A percentile compares a stretch with the other conserved stretches of the same genome.
Conservation (phyloP, 257 asterid species). For the Solanum arcanum region DNA sequence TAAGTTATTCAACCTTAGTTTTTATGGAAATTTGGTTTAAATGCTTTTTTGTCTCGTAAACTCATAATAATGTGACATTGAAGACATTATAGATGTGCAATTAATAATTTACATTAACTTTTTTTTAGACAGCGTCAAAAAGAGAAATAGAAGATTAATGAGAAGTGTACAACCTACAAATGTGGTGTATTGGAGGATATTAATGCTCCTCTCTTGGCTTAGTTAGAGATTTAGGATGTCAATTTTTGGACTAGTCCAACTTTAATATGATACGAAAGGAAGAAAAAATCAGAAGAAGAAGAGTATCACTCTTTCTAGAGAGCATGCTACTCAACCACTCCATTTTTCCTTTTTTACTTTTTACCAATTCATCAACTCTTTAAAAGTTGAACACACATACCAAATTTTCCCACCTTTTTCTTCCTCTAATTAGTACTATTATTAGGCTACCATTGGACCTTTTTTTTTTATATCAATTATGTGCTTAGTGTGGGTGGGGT, state of each 20-base stretch:
- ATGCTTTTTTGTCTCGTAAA: neutral
- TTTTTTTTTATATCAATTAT: neutral
- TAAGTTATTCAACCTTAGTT: neutral
- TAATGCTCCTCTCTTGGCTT: neutral
- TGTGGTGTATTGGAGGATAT: neutral
- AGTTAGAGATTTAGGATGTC: no score
- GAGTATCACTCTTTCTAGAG: neutral
- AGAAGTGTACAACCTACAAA: neutral
- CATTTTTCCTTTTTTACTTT: neutral
- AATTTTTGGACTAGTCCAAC: no score
- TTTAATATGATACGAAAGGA: no score
- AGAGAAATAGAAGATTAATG: neutral
- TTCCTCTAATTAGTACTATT: neutral
- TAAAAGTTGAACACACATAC: neutral
- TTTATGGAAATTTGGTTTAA: neutral
- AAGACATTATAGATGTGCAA: neutral
- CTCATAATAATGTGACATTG: neutral
- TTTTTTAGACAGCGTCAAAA: neutral
- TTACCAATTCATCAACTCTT: neutral
- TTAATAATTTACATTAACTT: neutral
- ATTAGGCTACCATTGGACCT: neutral
- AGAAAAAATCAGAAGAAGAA: neutral
- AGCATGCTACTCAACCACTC: neutral
- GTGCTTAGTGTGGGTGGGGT: neutral
- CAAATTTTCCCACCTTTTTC: neutral